Conservation (phyloP, 2,329 filamentous ascomycete species). For the Arthrobotrys megalospora region DNA sequence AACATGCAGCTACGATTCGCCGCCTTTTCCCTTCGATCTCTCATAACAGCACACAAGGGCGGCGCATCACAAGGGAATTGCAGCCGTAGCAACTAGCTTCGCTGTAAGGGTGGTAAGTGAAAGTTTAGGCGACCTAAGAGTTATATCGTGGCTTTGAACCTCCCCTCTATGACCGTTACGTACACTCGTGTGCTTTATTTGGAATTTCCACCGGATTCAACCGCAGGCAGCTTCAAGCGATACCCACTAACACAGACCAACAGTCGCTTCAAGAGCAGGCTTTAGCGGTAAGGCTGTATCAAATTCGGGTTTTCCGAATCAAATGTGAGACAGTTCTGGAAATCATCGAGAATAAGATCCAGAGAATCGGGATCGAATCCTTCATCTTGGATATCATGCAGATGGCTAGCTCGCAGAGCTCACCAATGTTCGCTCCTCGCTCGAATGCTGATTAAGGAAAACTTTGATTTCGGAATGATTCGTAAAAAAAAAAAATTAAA, state of each 20-base stretch:
- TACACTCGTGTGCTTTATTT: conserved; percentile 40
- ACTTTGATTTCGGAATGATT: conserved; percentile 24
- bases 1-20: conserved; percentile 32
- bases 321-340: conserved; percentile 33
- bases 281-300: conserved; percentile 61
- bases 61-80: conserved; percentile 28
- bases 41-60: conserved; percentile 5
- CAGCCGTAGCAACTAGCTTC: conserved; percentile 25
- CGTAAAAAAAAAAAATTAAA: not conserved
- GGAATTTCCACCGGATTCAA: conserved; percentile 45
- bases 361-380: conserved; percentile 40
- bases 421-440: not conserved
- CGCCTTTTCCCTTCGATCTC: conserved; percentile 7
- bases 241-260: conserved; percentile 16
- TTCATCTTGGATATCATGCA: conserved; percentile 27
- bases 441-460: conserved; percentile 33
- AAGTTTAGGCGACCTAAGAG: conserved; percentile 60
- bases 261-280: conserved; percentile 41
- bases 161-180: conserved; percentile 33
- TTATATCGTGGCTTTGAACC: conserved; percentile 44
- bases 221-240: conserved; percentile 47
- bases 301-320: conserved; percentile 56
- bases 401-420: conserved; percentile 27
- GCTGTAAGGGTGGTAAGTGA: conserved; percentile 12
- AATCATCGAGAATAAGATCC: conserved; percentile 19